phyloP scores from a whole-genome alignment of 495 filamentous ascomycete species.

The Aspergillus olivimuriae region DNA sequence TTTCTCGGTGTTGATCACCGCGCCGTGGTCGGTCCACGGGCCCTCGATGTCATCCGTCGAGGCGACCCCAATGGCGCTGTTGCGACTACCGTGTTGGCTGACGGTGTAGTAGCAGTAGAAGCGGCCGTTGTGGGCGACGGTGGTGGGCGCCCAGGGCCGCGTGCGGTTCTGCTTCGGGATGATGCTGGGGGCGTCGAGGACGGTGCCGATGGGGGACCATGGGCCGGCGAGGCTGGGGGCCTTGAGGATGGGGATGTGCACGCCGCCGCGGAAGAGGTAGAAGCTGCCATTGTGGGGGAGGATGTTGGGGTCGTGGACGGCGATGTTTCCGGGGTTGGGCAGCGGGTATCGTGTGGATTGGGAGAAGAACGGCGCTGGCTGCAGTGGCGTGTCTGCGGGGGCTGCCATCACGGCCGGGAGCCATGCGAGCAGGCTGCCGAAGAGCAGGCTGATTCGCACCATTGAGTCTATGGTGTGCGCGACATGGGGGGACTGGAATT shows the following conservation, averaged over 20 bases:
- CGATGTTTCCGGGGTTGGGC: slow-evolving; percentile 30
- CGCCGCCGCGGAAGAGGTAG: slow-evolving; percentile 36
- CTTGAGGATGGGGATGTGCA: slow-evolving; percentile 26
- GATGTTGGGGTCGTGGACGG: slow-evolving; percentile 36
- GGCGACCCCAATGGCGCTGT: slow-evolving; percentile 66
- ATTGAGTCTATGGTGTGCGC: not conserved
- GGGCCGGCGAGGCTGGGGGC: slow-evolving; percentile 32
- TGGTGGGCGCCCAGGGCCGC: slow-evolving; percentile 57
- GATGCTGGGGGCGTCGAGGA: slow-evolving; percentile 29
- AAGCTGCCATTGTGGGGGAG: slow-evolving; percentile 24
- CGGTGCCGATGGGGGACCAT: slow-evolving; percentile 35
- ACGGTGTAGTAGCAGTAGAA: slow-evolving; percentile 75
- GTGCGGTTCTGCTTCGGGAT: slow-evolving; percentile 30
- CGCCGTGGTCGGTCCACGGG: slow-evolving; percentile 49
- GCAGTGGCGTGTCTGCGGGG: not conserved
- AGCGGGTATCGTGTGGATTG: slow-evolving; percentile 26
- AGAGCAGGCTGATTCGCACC: slow-evolving; percentile 4
- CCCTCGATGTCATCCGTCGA: slow-evolving; percentile 48
- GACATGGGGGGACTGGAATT: not conserved
- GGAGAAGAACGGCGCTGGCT: slow-evolving; percentile 16
- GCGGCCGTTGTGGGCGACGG: slow-evolving; percentile 43
- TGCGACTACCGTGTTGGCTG: slow-evolving; percentile 53
- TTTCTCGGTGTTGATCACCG: slow-evolving; percentile 33
- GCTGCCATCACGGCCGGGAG: slow-evolving; percentile 2
- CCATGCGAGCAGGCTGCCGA: not conserved